Conservation (phyloP, 2,329 filamentous ascomycete species). For the Colletotrichum sp. region DNA sequence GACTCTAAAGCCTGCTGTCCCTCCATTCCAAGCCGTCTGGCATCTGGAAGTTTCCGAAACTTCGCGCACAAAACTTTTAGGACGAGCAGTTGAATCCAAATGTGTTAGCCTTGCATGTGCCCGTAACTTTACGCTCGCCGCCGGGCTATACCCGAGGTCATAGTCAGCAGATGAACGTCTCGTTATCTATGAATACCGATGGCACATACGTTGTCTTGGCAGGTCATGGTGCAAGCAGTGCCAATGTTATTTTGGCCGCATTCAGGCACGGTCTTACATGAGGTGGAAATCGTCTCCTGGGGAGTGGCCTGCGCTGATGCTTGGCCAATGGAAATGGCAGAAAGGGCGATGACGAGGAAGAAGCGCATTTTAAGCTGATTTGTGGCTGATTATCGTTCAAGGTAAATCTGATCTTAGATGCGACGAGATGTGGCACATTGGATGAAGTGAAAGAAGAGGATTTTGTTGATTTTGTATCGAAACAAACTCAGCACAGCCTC, state of each 20-base stretch:
- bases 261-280: background rate
- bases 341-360: background rate
- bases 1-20: accelerated
- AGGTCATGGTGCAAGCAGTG: background rate
- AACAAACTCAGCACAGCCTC: background rate
- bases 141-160: background rate
- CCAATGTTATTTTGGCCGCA: background rate
- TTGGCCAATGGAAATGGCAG: background rate
- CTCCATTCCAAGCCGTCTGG: background rate
- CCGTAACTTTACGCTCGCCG: background rate
- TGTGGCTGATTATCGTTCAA: background rate
- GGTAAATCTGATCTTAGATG: background rate
- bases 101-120: background rate
- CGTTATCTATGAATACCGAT: background rate
- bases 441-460: background rate
- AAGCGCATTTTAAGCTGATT: background rate
- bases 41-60: background rate
- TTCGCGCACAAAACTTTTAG: background rate
- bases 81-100: background rate
- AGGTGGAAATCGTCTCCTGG: background rate
- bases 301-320: background rate
- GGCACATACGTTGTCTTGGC: background rate
- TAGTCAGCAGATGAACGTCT: background rate
- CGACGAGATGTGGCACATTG: background rate
- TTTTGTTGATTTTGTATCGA: background rate